Base-by-base conservation (phyloP, 495 filamentous ascomycete genomes). In the Cairneyella variabilis region DNA sequence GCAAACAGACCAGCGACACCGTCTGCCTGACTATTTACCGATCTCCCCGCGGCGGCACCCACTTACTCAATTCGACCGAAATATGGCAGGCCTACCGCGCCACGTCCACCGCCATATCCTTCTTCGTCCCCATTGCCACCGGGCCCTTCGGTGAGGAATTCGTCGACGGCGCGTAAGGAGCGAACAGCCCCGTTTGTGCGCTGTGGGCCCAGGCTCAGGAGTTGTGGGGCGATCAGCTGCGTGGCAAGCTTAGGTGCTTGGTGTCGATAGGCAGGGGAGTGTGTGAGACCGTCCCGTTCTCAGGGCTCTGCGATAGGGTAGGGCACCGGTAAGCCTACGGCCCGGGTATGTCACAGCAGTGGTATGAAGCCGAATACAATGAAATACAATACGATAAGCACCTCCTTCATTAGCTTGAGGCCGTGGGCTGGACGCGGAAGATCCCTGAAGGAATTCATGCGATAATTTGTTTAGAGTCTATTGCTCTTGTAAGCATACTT, bases 261-360 rank as follows among this genome's bases (percentile, higher is more conserved):
- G 66, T 78, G 1, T 75, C 70, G 0, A 73, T 79, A 28, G 75
- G 75, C 3, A 76, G 70, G 4, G 72, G 72, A 9, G 48, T 68
- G n/a, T n/a, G n/a, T n/a, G n/a, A n/a, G n/a, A n/a, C n/a, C n/a
- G n/a, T n/a, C n/a, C n/a, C n/a, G n/a, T n/a, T n/a, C n/a, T n/a
- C n/a, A n/a, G n/a, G n/a, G n/a, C n/a, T n/a, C n/a, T n/a, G n/a
- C n/a, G n/a, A n/a, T n/a, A n/a, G n/a, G n/a, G n/a, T n/a, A n/a
- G n/a, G n/a, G n/a, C n/a, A n/a, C n/a, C n/a, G n/a, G n/a, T n/a
- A n/a, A n/a, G n/a, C n/a, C n/a, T n/a, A n/a, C n/a, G n/a, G n/a
- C n/a, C n/a, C n/a, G n/a, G n/a, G n/a, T n/a, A n/a, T n/a, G n/a
- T n/a, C n/a, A n/a, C n/a, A n/a, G n/a, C n/a, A n/a, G n/a, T n/a